Conservation (phyloP, 768 basidiomycete genomes). For the Coprinopsis marcescibilis region DNA sequence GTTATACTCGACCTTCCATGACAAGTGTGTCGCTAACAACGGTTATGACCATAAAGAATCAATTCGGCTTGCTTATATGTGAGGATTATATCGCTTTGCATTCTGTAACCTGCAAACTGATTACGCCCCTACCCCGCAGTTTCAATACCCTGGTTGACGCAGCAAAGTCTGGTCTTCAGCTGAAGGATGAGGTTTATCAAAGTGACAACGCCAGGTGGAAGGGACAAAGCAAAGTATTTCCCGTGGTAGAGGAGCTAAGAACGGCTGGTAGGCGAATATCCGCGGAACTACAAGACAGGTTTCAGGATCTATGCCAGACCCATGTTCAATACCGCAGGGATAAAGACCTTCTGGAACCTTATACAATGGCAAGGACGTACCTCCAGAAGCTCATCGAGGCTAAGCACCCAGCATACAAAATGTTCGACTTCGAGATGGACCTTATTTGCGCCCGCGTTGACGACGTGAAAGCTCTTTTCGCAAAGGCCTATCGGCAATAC, state of each 20-base stretch:
- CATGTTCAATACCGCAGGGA: slow-evolving; percentile 15
- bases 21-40: slow-evolving; percentile 41
- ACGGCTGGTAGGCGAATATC: slow-evolving; percentile 33
- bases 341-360: slow-evolving; percentile 35
- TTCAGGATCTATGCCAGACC: slow-evolving; percentile 16
- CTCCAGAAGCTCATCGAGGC: slow-evolving; percentile 2
- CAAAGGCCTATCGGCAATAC: too few species aligned
- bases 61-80: slow-evolving; percentile 64
- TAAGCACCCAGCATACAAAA: not conserved
- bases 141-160: slow-evolving; percentile 66
- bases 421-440: slow-evolving; percentile 29
- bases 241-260: slow-evolving; percentile 39
- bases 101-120: not conserved
- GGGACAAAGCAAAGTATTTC: slow-evolving; percentile 12
- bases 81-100: slow-evolving; percentile 14
- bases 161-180: slow-evolving; percentile 57
- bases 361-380: slow-evolving; percentile 21
- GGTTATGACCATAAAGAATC: slow-evolving; percentile 45
- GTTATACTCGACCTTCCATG: slow-evolving; percentile 58
- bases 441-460: too few species aligned
- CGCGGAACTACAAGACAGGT: slow-evolving; percentile 28
- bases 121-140: slow-evolving; percentile 31
- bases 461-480: too few species aligned
- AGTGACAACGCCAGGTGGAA: slow-evolving; percentile 35
- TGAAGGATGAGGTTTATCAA: slow-evolving; percentile 36